A percentile compares a stretch with the other conserved stretches of the same genome.
Evolutionary conservation across 2,329 filamentous ascomycete genomes (phyloP).

Genomic region (Alternaria viburni): DNA sequence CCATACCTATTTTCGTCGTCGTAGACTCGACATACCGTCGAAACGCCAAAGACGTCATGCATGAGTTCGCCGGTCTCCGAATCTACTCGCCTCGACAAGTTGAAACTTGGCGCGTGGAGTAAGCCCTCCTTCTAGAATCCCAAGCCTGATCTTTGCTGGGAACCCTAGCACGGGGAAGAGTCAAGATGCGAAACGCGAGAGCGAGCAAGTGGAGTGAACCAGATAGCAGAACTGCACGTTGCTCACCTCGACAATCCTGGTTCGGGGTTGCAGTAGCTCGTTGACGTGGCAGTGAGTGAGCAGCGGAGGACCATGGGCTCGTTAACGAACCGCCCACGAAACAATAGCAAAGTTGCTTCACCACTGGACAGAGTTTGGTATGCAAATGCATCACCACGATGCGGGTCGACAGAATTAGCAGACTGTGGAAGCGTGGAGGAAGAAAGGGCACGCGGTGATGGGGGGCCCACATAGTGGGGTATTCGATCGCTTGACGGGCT

Average conservation of each 20-base stretch:
- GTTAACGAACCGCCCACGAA: neutral
- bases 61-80: neutral
- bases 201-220: neutral
- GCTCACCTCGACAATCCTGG: constrained; percentile 9
- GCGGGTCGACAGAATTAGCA: constrained; percentile 9
- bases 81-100: constrained; percentile 7
- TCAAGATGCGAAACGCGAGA: neutral
- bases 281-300: constrained; percentile 18
- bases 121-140: neutral
- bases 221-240: neutral
- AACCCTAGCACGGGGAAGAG: neutral
- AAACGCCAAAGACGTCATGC: neutral
- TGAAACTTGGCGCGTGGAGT: constrained; percentile 3
- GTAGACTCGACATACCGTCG: neutral
- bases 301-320: neutral
- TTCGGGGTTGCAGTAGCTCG: constrained; percentile 14
- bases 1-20: neutral
- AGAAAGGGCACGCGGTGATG: constrained; percentile 8
- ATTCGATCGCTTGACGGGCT: constrained; percentile 17
- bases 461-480: constrained; percentile 12
- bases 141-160: constrained; percentile 1
- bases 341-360: neutral
- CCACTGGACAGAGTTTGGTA: neutral
- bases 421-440: constrained; percentile 8
- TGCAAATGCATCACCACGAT: neutral